Evolutionary conservation across 768 basidiomycete species (phyloP).

Genomic region (Tubosaeta sp.): DNA sequence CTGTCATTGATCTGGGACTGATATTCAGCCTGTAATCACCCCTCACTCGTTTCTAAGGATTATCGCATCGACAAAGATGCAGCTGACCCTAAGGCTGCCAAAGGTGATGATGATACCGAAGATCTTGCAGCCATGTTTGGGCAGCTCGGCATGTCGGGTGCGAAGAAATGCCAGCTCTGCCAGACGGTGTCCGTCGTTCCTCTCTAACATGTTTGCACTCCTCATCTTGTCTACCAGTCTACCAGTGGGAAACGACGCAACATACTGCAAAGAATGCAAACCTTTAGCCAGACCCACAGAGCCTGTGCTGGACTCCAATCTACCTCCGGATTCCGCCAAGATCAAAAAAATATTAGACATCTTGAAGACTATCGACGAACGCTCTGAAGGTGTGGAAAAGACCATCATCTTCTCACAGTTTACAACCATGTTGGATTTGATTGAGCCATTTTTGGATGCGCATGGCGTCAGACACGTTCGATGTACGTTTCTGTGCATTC

Average conservation of each 20-base stretch:
- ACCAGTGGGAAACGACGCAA: constrained; percentile 22
- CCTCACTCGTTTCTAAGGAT: constrained; percentile 73
- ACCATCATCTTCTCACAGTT: constrained; percentile 97
- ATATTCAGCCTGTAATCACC: constrained; percentile 81
- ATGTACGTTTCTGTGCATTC: constrained; percentile 43
- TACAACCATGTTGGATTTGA: constrained; percentile 80
- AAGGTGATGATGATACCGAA: constrained; percentile 57
- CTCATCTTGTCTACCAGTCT: constrained; percentile 14
- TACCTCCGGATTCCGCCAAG: constrained; percentile 79
- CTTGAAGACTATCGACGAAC: constrained; percentile 57
- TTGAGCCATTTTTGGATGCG: constrained; percentile 77
- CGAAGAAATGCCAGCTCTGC: constrained; percentile 76
- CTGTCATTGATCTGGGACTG: not conserved
- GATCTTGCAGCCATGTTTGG: constrained; percentile 74
- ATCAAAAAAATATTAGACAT: constrained; percentile 78
- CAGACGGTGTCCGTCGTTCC: constrained; percentile 53
- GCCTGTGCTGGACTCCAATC: constrained; percentile 15
- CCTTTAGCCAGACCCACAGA: constrained; percentile 47
- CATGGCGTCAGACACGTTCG: constrained; percentile 70
- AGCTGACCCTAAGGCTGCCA: constrained; percentile 57
- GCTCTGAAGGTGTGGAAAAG: constrained; percentile 67
- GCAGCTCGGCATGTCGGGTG: constrained; percentile 54
- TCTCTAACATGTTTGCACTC: not conserved
- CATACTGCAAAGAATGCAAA: constrained; percentile 59
- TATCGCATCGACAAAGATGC: constrained; percentile 73